A percentile compares a stretch with the other conserved stretches of the same genome.
Evolutionary conservation across 345 rosid species (phyloP).

Genomic region (Geranium brycei): DNA sequence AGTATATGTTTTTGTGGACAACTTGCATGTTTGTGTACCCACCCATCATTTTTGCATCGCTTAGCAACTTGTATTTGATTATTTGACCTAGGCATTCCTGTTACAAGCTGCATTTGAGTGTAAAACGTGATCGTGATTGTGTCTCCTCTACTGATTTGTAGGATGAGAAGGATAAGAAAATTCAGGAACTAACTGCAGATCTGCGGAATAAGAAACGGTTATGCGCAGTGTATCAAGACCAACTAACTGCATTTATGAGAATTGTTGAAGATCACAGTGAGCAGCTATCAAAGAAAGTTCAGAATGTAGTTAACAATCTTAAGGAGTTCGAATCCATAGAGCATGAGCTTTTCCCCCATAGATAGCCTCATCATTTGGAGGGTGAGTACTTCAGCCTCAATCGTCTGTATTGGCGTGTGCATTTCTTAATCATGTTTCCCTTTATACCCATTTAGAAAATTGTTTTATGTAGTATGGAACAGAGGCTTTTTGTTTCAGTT

Average conservation of each 20-base stretch:
- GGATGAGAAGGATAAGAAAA: constrained; percentile 24
- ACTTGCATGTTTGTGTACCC: not conserved
- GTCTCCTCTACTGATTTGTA: constrained; percentile 2
- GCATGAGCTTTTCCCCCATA: constrained; percentile 11
- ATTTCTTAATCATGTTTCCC: not conserved
- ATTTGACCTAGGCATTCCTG: not conserved
- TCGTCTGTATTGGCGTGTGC: not conserved
- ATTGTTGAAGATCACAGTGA: constrained; percentile 19
- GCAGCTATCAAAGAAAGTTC: constrained; percentile 17
- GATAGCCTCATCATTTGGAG: not conserved
- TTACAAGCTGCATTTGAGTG: not conserved
- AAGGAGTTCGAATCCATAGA: constrained; percentile 18
- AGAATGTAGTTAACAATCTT: constrained; percentile 18
- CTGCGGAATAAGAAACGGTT: constrained; percentile 18
- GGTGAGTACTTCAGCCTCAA: not conserved
- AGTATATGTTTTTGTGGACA: not conserved
- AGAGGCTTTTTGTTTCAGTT: no score
- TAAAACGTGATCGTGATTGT: not conserved
- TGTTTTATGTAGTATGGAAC: not conserved
- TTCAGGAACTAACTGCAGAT: constrained; percentile 19
- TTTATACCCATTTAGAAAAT: not conserved
- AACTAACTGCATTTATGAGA: constrained; percentile 17
- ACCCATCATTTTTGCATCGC: no score
- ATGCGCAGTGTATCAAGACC: constrained; percentile 20
- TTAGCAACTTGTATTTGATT: not conserved